Percentiles rank a stretch among this genome's conserved stretches.
phyloP scores from a whole-genome alignment of 148 eudicot genomes.

The Pharnaceum exiguum region DNA sequence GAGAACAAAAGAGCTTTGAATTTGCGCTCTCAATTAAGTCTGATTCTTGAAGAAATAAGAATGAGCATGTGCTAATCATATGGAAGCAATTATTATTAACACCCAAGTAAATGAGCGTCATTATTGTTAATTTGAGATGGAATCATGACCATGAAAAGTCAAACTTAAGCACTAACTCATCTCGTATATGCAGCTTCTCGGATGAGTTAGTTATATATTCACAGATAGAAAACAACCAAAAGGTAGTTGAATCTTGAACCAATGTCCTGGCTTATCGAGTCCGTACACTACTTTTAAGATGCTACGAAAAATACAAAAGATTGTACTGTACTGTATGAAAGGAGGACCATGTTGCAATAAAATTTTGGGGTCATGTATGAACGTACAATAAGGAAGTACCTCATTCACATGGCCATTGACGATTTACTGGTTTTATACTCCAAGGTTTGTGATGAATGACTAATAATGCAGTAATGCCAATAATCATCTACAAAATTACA shows the following conservation, averaged over 20 bases:
- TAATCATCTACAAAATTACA: not conserved
- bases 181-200: too few relatives aligned
- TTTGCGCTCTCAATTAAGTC: not conserved
- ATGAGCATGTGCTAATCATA: slow-evolving; percentile 13
- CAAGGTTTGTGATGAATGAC: not conserved
- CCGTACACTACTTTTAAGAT: slow-evolving; percentile 12
- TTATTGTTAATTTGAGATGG: not conserved
- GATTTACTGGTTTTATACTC: slow-evolving; percentile 20
- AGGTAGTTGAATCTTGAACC: not conserved
- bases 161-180: slow-evolving; percentile 4
- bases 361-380: not conserved
- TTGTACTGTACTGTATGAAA: not conserved
- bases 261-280: not conserved
- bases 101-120: not conserved
- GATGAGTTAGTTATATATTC: too few relatives aligned
- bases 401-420: slow-evolving; percentile 17
- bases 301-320: slow-evolving; percentile 2
- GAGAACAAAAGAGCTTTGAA: slow-evolving; percentile 1
- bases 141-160: not conserved
- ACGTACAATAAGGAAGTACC: slow-evolving; percentile 12
- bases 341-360: not conserved
- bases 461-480: not conserved
- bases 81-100: not conserved
- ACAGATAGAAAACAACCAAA: too few relatives aligned
- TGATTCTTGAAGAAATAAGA: not conserved